Evolutionary conservation across 2,329 filamentous ascomycete species (phyloP).

Genomic region (Nothopassalora personata): DNA sequence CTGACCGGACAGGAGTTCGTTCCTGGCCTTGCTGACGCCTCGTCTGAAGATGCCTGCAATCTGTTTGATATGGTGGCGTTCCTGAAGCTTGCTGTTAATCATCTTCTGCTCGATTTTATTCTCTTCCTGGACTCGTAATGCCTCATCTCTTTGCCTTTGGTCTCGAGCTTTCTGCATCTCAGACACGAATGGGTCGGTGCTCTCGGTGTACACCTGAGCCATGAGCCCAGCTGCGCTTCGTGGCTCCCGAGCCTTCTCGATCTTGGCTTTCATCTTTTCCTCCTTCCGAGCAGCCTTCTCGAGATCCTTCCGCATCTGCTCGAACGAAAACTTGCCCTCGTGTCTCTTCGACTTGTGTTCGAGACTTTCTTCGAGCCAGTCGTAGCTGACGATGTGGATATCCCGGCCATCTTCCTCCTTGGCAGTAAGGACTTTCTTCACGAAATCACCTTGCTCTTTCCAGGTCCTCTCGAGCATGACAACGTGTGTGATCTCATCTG

Average conservation of each 20-base stretch:
- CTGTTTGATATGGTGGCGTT: conserved; percentile 1
- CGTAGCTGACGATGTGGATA: conserved; percentile 36
- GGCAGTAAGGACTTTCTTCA: conserved; percentile 11
- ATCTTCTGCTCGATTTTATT: conserved; percentile 22
- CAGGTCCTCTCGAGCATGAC: conserved; percentile 61
- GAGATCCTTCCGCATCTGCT: conserved; percentile 8
- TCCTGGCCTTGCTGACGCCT: conserved; percentile 24
- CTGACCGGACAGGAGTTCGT: conserved; percentile 34
- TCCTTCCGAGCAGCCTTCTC: not conserved
- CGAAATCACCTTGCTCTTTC: conserved; percentile 12
- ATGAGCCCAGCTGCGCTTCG: conserved; percentile 17
- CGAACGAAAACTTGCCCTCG: conserved; percentile 35
- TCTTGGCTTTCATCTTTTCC: conserved; percentile 24
- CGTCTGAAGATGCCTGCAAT: conserved; percentile 21
- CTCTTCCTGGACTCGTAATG: conserved; percentile 27
- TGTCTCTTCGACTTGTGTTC: conserved; percentile 28
- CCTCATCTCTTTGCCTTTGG: conserved; percentile 19
- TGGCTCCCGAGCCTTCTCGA: conserved; percentile 22
- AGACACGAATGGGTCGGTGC: conserved; percentile 19
- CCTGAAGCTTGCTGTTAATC: conserved; percentile 11
- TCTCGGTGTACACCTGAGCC: conserved; percentile 35
- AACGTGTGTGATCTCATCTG: conserved; percentile 62
- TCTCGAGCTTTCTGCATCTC: conserved; percentile 31
- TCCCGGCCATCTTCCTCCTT: conserved; percentile 9
- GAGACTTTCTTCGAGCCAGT: conserved; percentile 49